These are phyloP conservation scores for Paragyromitra xinjiangensis DNA, from an alignment of 495 filamentous ascomycete species.

Conservation along the genomic window DNA sequence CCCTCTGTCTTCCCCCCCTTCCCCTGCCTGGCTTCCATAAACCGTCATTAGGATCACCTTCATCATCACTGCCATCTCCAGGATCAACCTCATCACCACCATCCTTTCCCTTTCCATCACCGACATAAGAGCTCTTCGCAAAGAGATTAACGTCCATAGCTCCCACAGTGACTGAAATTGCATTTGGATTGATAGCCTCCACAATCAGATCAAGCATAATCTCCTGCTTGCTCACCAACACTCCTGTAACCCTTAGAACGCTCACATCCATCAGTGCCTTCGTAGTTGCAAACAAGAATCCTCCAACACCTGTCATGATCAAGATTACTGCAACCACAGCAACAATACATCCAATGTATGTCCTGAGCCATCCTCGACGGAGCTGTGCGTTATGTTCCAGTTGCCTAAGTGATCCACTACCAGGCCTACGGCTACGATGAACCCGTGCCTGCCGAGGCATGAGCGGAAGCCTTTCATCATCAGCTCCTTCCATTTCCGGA, in stretches of 20 bases:
- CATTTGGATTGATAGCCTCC: constrained; percentile 86
- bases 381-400: constrained; percentile 77
- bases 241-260: constrained; percentile 80
- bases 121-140: constrained; percentile 86
- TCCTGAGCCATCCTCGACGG: constrained; percentile 69
- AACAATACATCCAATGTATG: constrained; percentile 81
- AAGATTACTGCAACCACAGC: constrained; percentile 77
- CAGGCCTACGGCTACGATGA: constrained; percentile 67
- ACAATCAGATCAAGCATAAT: constrained; percentile 95
- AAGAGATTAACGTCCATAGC: constrained; percentile 90
- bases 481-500: constrained; percentile 77
- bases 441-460: constrained; percentile 69
- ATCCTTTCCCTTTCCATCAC: constrained; percentile 73
- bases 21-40: constrained; percentile 41
- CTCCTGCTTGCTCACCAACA: constrained; percentile 92
- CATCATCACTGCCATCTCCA: constrained; percentile 52
- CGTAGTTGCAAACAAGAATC: constrained; percentile 89
- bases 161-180: constrained; percentile 82
- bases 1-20: constrained; percentile 12
- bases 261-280: constrained; percentile 81
- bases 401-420: constrained; percentile 71
- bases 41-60: constrained; percentile 55
- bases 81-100: constrained; percentile 59
- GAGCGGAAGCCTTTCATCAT: constrained; percentile 90
- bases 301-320: constrained; percentile 79